These are phyloP conservation scores for Ceratopteris richardii DNA, from an alignment of 75 land plant genomes.

Conservation along the genomic window DNA sequence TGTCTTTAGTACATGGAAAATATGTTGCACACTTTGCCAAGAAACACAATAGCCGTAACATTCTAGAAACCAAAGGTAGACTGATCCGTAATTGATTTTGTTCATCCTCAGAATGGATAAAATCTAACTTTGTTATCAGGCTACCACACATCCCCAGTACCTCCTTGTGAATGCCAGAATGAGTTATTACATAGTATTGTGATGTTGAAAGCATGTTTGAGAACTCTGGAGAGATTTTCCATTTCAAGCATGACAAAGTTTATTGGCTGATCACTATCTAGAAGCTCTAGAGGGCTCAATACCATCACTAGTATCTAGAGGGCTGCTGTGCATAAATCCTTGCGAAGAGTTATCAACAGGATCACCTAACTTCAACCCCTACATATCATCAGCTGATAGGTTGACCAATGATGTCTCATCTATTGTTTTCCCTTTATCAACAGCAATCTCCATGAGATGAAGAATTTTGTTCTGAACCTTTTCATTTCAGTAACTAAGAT, in stretches of 20 bases:
- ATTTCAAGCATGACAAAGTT: neutral
- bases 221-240: neutral
- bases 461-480: neutral
- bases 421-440: neutral
- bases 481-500: neutral
- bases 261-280: neutral
- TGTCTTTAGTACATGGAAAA: neutral
- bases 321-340: too few species aligned
- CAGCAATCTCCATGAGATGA: constrained; percentile 1
- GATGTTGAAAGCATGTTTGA: neutral
- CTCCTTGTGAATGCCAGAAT: neutral
- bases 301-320: too few species aligned
- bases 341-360: too few species aligned
- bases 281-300: neutral
- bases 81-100: neutral
- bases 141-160: neutral
- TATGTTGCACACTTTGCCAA: neutral
- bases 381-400: neutral
- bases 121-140: neutral
- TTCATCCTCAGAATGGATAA: neutral
- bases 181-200: neutral
- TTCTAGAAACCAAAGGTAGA: constrained; percentile 2
- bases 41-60: neutral
- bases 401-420: neutral
- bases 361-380: neutral